Evolutionary conservation across 1,284 basidiomycete species (phyloP).

Genomic region (Peniophora sp.): DNA sequence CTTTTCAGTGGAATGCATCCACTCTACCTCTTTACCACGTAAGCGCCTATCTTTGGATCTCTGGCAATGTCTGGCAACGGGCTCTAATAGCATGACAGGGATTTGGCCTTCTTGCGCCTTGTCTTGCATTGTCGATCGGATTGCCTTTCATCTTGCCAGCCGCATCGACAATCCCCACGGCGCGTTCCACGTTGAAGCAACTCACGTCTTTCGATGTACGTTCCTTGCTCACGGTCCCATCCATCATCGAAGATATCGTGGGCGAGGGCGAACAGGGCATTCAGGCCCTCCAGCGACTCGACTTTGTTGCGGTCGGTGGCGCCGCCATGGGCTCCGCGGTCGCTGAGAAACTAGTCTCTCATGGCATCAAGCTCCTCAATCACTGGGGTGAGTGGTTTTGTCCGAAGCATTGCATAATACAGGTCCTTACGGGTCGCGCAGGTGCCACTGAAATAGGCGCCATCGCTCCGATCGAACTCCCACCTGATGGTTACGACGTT

Average conservation of each 20-base stretch:
- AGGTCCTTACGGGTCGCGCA: slow-evolving; percentile 3
- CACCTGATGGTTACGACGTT: slow-evolving; percentile 25
- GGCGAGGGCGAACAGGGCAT: slow-evolving; percentile 15
- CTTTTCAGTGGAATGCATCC: slow-evolving; percentile 23
- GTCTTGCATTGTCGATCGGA: slow-evolving; percentile 25
- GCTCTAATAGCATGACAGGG: slow-evolving; percentile 13
- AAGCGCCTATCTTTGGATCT: slow-evolving; percentile 8
- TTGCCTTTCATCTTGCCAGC: slow-evolving; percentile 26
- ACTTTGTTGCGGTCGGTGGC: slow-evolving; percentile 27
- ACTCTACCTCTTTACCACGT: slow-evolving; percentile 31
- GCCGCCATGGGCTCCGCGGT: slow-evolving; percentile 30
- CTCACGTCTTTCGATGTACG: slow-evolving; percentile 20
- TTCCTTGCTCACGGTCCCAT: slow-evolving; percentile 28
- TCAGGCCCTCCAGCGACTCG: slow-evolving; percentile 19
- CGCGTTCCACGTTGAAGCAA: slow-evolving; percentile 18
- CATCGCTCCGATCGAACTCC: slow-evolving; percentile 24
- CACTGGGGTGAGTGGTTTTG: slow-evolving; percentile 25
- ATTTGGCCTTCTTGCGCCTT: slow-evolving; percentile 27
- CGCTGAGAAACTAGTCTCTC: slow-evolving; percentile 18
- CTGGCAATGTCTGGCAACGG: not conserved
- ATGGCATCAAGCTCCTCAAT: slow-evolving; percentile 27
- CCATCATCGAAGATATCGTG: slow-evolving; percentile 28
- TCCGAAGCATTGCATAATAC: not conserved
- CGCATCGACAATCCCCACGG: slow-evolving; percentile 26
- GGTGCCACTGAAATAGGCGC: slow-evolving; percentile 28